A percentile compares a stretch with the other conserved stretches of the same genome.
These are phyloP conservation scores for Fusarium newnesense DNA, from an alignment of 2,329 filamentous ascomycete species.

Conservation along the genomic window DNA sequence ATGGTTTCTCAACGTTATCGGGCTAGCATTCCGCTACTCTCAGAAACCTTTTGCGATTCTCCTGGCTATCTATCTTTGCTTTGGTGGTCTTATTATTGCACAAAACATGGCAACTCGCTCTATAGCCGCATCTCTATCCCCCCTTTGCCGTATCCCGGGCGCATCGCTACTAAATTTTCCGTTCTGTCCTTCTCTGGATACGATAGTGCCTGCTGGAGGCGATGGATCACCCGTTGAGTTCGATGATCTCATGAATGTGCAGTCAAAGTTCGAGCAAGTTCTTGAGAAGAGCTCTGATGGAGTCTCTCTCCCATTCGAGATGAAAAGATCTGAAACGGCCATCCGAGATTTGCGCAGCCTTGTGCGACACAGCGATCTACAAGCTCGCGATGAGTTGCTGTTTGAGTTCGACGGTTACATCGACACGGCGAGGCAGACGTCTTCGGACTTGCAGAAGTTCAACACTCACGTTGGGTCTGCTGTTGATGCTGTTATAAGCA, in stretches of 20 bases:
- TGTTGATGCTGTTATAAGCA: slow-evolving; percentile 78
- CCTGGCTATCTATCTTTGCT: slow-evolving; percentile 69
- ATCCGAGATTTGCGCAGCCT: slow-evolving; percentile 79
- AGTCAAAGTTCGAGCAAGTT: slow-evolving; percentile 81
- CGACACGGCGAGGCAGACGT: slow-evolving; percentile 71
- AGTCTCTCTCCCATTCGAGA: slow-evolving; percentile 76
- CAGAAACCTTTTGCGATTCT: slow-evolving; percentile 72
- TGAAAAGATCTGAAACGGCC: slow-evolving; percentile 80
- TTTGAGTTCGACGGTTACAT: slow-evolving; percentile 82
- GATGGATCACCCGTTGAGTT: slow-evolving; percentile 67
- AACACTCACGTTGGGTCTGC: slow-evolving; percentile 79
- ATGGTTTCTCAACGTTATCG: slow-evolving; percentile 67
- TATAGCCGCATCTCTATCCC: slow-evolving; percentile 70
- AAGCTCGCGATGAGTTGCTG: slow-evolving; percentile 75
- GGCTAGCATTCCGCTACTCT: slow-evolving; percentile 68
- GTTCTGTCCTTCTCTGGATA: slow-evolving; percentile 63
- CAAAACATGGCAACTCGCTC: slow-evolving; percentile 72
- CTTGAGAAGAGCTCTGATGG: slow-evolving; percentile 74
- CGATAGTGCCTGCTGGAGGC: slow-evolving; percentile 39
- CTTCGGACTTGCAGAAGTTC: slow-evolving; percentile 76
- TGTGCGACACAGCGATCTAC: slow-evolving; percentile 75
- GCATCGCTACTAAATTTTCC: slow-evolving; percentile 69
- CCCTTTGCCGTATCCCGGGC: slow-evolving; percentile 76
- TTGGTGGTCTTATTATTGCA: slow-evolving; percentile 67
- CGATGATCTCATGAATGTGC: slow-evolving; percentile 77